phyloP scores from a whole-genome alignment of 345 rosid genomes.

The Arabidopsis suecica region DNA sequence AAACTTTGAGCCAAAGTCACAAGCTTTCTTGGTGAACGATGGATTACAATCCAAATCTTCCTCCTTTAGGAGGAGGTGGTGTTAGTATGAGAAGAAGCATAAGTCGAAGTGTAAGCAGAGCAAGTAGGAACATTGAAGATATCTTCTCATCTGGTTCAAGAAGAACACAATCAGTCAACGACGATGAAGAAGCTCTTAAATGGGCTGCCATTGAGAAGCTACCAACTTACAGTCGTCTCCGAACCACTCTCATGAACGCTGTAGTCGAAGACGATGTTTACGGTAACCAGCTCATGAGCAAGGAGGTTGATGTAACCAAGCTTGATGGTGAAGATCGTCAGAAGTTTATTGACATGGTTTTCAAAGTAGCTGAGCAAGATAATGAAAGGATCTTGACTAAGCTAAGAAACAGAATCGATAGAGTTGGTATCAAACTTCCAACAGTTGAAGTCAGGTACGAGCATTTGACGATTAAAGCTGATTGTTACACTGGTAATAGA shows the following conservation, averaged over 20 bases:
- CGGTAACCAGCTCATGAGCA: slow-evolving; percentile 44
- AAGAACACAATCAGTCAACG: slow-evolving; percentile 56
- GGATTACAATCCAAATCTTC: slow-evolving; percentile 40
- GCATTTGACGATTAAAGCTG: slow-evolving; percentile 66
- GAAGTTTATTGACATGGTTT: slow-evolving; percentile 70
- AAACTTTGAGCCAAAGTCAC: neutral
- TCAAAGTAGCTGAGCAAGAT: slow-evolving; percentile 89
- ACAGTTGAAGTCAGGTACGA: slow-evolving; percentile 82
- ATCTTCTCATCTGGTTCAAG: slow-evolving; percentile 48
- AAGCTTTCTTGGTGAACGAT: neutral
- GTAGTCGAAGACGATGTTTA: slow-evolving; percentile 58
- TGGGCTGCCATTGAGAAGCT: slow-evolving; percentile 96
- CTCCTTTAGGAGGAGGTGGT: slow-evolving; percentile 36
- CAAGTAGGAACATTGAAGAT: slow-evolving; percentile 70
- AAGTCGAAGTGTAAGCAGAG: slow-evolving; percentile 65
- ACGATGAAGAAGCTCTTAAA: slow-evolving; percentile 88
- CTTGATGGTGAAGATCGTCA: slow-evolving; percentile 71
- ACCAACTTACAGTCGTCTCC: slow-evolving; percentile 77
- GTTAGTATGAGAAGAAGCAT: slow-evolving; percentile 50
- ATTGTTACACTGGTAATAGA: slow-evolving; percentile 74
- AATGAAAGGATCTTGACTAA: slow-evolving; percentile 75
- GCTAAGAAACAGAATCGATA: slow-evolving; percentile 79
- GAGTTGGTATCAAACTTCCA: slow-evolving; percentile 86
- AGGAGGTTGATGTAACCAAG: slow-evolving; percentile 71
- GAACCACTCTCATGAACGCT: slow-evolving; percentile 72